Conservation (phyloP, 2,329 filamentous ascomycete genomes). For the Fusarium sp. region DNA sequence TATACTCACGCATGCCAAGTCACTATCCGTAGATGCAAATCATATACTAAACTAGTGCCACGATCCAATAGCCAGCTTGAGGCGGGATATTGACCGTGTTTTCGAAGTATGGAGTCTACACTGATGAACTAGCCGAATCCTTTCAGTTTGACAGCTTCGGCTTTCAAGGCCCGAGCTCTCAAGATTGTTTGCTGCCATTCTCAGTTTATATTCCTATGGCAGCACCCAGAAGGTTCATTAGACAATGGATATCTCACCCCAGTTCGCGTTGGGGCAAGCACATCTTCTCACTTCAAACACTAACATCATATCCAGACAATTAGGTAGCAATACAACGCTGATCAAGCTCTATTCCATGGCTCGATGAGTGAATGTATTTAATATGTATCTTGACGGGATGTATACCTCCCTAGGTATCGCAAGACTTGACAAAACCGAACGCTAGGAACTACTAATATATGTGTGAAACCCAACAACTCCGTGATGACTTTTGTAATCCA, state of each 20-base stretch:
- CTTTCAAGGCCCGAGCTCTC: not conserved
- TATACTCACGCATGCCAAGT: not conserved
- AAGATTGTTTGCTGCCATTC: not conserved
- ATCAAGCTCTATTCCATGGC: not conserved
- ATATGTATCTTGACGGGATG: constrained; percentile 21
- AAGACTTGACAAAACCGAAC: constrained; percentile 38
- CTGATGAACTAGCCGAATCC: not conserved
- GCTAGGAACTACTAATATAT: constrained; percentile 46
- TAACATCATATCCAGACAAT: not conserved
- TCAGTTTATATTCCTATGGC: too few relatives aligned
- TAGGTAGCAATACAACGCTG: not conserved
- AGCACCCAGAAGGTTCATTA: not conserved
- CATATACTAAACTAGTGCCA: not conserved
- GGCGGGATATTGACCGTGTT: not conserved
- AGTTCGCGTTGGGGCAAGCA: not conserved
- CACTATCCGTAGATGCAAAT: not conserved
- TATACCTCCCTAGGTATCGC: constrained; percentile 20
- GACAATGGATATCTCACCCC: not conserved
- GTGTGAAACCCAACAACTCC: constrained; percentile 45
- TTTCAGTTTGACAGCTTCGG: too few relatives aligned
- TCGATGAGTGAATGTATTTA: constrained; percentile 33
- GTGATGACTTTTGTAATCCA: constrained; percentile 46
- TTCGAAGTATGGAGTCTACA: not conserved
- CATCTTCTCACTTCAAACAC: not conserved
- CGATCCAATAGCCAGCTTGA: not conserved